Base-by-base conservation (phyloP, 2,329 filamentous ascomycete genomes). In the Curvularia lunata region DNA sequence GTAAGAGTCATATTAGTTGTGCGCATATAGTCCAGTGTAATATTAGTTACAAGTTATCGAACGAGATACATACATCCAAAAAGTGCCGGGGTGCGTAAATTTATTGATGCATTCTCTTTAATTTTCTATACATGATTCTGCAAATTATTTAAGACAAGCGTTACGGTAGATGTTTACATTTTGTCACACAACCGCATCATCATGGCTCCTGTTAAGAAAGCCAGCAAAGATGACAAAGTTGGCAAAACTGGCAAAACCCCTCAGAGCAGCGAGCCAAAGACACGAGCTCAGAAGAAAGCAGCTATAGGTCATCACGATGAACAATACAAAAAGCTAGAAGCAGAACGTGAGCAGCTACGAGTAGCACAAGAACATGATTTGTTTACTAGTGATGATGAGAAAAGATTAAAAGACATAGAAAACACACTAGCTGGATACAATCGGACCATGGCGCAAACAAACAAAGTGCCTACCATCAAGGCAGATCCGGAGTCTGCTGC, bases 71-170 rank as follows among this genome's bases (percentile, higher is more conserved):
- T 6, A 19, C 3, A 40, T 25, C 45, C 30, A 5, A 8, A 54
- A 54, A 27, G 27, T 27, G 18, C 45, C 16, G 19, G 45, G 16
- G 37, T 54, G 28, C 19, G 18, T 19, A 48, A 43, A 48, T 13
- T 19, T 54, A 48, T 13, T 43, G 13, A 37, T 27, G 30, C 25
- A 18, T 16, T 37, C 37, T 54, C 52, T 6, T 58, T 51, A 28
- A 47, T 51, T 5, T 27, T 56, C 18, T 41, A 19, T 3, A 52
- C 51, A 27, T 12, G 18, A 23, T 30, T 47, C 32, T 43, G 21
- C 16, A 52, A 5, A 56, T 21, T 52, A 19, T 56, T 52, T 56
- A 56, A 56, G 37, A 40, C 37, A 40, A 40, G 8, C 37, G 9
- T 40, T 18, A 18, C 3, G 3, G 37, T 4, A 40, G 37, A 18